Evolutionary conservation across 352 stramenopile genomes (phyloP), one percentile per base, ranked within the genome.

Genomic region (Phytophthora kernoviae): DNA sequence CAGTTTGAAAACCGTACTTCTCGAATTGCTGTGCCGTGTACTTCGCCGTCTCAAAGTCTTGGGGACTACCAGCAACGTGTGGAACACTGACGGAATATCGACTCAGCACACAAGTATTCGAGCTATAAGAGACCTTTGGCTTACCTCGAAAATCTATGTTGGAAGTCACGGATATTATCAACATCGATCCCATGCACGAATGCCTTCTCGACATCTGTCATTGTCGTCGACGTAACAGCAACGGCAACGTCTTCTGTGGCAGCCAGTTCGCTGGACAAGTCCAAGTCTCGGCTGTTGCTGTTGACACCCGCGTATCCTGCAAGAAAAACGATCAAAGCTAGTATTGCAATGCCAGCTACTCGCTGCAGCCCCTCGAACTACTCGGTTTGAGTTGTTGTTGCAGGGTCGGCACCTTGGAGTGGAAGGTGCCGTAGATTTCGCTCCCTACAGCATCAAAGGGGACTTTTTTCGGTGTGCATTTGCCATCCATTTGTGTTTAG

Each of bases 1-100:
- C 62, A 10, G 79, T 69, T 12, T 84, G 65, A 4, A 93, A 59
- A 8, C 84, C 84, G 32, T 70, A 79, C 4, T 65, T 34, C 21
- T 65, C 34, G 21, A 91, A 82, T 44, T 73, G 54, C 42, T 75
- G 40, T 7, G 70, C 67, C 15, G 74, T 84, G 68, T 79, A 84
- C 58, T 81, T 14, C 0, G 71, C 71, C 33, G 70, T 84, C 30
- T 67, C 39, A 53, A 79, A 81, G 56, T 66, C 58, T 66, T 61
- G 58, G n/a, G 50, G 33, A 18, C 57, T 74, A 15, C 71, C 75
- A 8, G 54, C 62, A 21, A 60, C 45, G 43, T 84, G 75, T 2
- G 75, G 71, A 17, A 65, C 42, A 43, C 62, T 68, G n/a, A 42
- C 22, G 9, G 39, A 45, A 15, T 30, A 24, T 10, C 15, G 18